phyloP scores from a whole-genome alignment of 257 asterid species.

The Ocimum tenuiflorum region DNA sequence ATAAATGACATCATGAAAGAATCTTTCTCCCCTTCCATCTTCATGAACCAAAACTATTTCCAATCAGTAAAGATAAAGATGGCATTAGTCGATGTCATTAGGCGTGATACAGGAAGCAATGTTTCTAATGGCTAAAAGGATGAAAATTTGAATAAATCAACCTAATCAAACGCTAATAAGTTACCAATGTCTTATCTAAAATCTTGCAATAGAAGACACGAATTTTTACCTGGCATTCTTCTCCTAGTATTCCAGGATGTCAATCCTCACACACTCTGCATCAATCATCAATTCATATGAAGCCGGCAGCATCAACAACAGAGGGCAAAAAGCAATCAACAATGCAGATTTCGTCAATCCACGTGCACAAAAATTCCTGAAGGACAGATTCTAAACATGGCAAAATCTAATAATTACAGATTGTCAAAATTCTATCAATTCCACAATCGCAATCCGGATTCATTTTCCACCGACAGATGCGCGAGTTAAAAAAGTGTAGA shows the following conservation, averaged over 20 bases:
- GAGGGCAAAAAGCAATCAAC: background rate
- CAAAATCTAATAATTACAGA: slow-evolving; percentile 1
- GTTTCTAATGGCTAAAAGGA: slow-evolving; percentile 6
- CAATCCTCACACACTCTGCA: slow-evolving; percentile 37
- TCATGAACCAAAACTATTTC: slow-evolving; percentile 17
- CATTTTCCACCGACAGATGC: background rate
- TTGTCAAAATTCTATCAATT: background rate
- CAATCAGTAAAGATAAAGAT: background rate
- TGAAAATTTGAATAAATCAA: background rate
- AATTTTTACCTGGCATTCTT: slow-evolving; percentile 49
- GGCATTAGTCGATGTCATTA: background rate
- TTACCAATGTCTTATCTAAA: slow-evolving; percentile 1
- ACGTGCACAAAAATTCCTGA: background rate
- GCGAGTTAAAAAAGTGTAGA: background rate
- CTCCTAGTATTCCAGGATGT: background rate
- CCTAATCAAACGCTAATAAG: background rate
- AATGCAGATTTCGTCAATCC: slow-evolving; percentile 20
- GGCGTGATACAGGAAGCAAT: background rate
- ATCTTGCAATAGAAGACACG: slow-evolving; percentile 5
- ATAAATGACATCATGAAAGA: slow-evolving; percentile 27
- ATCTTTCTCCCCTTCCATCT: slow-evolving; percentile 33
- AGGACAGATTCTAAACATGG: slow-evolving; percentile 10
- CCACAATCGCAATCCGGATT: slow-evolving; percentile 16
- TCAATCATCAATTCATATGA: slow-evolving; percentile 20
- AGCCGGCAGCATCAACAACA: slow-evolving; percentile 6